These are phyloP conservation scores for Nannochloropsis granulata DNA, from an alignment of 108 stramenopile species.

Conservation along the genomic window DNA sequence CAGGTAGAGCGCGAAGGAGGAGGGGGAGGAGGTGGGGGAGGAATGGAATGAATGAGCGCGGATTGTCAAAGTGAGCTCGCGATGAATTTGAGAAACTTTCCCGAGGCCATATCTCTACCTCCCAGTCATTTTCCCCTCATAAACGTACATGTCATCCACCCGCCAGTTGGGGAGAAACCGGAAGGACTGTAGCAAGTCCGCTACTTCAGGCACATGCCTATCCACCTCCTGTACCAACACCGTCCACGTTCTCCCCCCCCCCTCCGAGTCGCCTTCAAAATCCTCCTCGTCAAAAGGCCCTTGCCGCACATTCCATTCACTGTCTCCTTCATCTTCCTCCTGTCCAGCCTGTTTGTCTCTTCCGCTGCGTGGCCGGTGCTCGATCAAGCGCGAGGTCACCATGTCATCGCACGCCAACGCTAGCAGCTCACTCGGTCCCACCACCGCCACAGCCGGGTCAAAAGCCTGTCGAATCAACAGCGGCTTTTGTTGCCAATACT, in stretches of 20 bases:
- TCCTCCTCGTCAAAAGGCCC: conserved; percentile 28
- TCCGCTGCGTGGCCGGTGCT: neutral
- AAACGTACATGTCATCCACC: conserved; percentile 12
- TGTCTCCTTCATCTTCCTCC: neutral
- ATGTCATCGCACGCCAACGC: conserved; percentile 9
- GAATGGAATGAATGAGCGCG: too few species aligned
- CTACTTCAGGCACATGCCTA: conserved; percentile 14
- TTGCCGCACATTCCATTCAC: conserved; percentile 14
- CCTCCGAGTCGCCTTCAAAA: conserved; percentile 4
- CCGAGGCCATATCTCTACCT: too few species aligned
- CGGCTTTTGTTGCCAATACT: conserved; percentile 36
- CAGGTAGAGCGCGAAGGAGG: too few species aligned
- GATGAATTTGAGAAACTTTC: too few species aligned
- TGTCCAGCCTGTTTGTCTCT: neutral
- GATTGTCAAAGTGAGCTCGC: too few species aligned
- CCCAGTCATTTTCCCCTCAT: too few species aligned
- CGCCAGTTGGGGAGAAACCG: conserved; percentile 27
- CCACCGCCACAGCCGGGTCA: neutral
- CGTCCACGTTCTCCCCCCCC: conserved; percentile 23
- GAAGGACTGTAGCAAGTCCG: conserved; percentile 13
- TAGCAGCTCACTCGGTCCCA: conserved; percentile 14
- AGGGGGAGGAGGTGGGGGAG: too few species aligned
- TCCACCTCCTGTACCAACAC: conserved; percentile 27
- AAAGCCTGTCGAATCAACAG: conserved; percentile 33
- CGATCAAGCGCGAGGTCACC: conserved; percentile 9